Evolutionary conservation across 148 eudicot species (phyloP).

Genomic region (Rhododendron mucronatum): DNA sequence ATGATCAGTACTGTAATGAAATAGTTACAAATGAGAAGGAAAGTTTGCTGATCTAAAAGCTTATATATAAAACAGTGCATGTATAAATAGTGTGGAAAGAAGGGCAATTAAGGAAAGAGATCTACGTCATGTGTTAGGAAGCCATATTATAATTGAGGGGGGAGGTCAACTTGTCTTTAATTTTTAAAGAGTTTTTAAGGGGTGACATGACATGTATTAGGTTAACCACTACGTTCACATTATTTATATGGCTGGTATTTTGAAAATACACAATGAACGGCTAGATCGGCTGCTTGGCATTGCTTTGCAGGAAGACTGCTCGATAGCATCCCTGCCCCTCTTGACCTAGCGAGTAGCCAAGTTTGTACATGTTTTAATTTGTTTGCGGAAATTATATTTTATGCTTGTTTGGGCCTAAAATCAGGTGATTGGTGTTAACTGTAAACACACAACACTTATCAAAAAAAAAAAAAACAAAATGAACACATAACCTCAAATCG

Average conservation of each 20-base stretch:
- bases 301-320: fast-evolving
- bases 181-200: conserved; percentile 4
- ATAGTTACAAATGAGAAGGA: background rate
- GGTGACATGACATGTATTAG: background rate
- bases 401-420: background rate
- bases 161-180: conserved; percentile 5
- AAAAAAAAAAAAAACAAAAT: too few species aligned
- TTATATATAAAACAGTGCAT: background rate
- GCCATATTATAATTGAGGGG: conserved; percentile 2
- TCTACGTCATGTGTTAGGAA: conserved; percentile 21
- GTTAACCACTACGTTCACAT: conserved; percentile 15
- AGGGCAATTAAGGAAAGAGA: conserved; percentile 8
- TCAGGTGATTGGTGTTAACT: background rate
- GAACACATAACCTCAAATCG: too few species aligned
- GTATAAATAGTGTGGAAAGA: conserved; percentile 2
- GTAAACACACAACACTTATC: background rate
- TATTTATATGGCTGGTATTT: conserved; percentile 1
- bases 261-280: background rate
- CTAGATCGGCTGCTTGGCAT: too few species aligned
- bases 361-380: background rate
- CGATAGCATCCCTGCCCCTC: background rate
- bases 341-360: background rate
- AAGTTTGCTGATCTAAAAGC: background rate
- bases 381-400: background rate
- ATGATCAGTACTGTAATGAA: background rate